phyloP scores from a whole-genome alignment of 2,329 filamentous ascomycete genomes.

The Paraconiothyrium brasiliense region DNA sequence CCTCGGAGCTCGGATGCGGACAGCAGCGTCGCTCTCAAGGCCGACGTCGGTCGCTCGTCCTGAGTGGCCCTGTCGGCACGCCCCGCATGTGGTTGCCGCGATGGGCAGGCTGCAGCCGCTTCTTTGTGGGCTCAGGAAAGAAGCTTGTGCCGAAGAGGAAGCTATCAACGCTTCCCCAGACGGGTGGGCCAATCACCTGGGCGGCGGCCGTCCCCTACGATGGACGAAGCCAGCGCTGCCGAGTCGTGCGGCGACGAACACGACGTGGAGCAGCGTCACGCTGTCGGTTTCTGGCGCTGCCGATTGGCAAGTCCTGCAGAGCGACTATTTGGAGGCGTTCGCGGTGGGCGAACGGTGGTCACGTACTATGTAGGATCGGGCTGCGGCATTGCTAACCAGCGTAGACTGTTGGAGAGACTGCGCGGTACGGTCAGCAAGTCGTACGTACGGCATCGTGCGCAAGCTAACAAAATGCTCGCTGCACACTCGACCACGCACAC shows the following conservation, averaged over 20 bases:
- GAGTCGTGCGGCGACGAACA: slow-evolving; percentile 4
- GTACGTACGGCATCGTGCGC: no score
- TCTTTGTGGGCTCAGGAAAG: neutral
- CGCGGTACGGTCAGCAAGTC: neutral
- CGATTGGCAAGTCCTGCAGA: neutral
- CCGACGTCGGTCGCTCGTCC: slow-evolving; percentile 14
- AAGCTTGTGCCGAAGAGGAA: slow-evolving; percentile 5
- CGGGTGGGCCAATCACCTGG: neutral
- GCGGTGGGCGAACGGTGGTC: neutral
- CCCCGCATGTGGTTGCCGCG: slow-evolving; percentile 11
- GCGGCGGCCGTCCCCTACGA: neutral
- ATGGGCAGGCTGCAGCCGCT: neutral
- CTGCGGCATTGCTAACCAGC: neutral
- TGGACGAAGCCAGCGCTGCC: neutral
- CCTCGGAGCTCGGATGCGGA: slow-evolving; percentile 1
- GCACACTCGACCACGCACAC: neutral
- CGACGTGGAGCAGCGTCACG: slow-evolving; percentile 7
- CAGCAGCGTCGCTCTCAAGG: slow-evolving; percentile 1
- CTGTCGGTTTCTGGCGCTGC: neutral
- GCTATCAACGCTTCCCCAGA: slow-evolving; percentile 7
- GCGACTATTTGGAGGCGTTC: neutral
- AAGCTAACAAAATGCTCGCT: no score
- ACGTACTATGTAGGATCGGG: neutral
- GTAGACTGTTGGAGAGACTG: neutral
- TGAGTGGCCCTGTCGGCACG: neutral